Conservation (phyloP, 2,329 filamentous ascomycete species). For the Phyllosticta citribraziliensis region DNA sequence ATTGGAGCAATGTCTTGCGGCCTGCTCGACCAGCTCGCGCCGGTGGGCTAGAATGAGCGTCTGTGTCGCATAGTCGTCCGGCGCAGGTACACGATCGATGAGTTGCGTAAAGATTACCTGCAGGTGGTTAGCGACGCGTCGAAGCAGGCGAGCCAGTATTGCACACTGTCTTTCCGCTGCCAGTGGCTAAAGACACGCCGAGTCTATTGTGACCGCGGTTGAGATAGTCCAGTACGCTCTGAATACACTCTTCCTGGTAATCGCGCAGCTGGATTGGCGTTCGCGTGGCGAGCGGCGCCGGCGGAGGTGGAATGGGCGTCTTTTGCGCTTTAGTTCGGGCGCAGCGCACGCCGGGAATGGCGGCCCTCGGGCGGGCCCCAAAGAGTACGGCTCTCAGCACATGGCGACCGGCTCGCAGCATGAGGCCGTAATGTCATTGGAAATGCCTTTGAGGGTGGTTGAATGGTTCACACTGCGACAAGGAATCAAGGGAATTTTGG, state of each 20-base stretch:
- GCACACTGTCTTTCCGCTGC: constrained; percentile 74
- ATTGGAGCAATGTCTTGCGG: constrained; percentile 69
- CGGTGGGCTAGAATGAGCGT: constrained; percentile 89
- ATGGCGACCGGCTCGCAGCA: constrained; percentile 23
- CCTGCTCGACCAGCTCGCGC: constrained; percentile 88
- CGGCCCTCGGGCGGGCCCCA: background rate
- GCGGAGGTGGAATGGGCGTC: background rate
- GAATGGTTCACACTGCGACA: background rate
- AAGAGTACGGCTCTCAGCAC: constrained; percentile 18
- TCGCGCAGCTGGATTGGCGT: constrained; percentile 54
- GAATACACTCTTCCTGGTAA: constrained; percentile 89
- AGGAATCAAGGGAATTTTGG: background rate
- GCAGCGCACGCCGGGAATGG: constrained; percentile 11
- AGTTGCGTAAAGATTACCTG: constrained; percentile 94
- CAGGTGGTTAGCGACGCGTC: constrained; percentile 3
- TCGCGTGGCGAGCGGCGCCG: constrained; percentile 9
- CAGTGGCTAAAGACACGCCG: constrained; percentile 78
- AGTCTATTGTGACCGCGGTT: constrained; percentile 64
- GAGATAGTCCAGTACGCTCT: constrained; percentile 63
- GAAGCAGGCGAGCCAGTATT: no score
- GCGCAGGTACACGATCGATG: constrained; percentile 62
- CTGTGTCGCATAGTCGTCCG: constrained; percentile 51
- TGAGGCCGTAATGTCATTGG: constrained; percentile 11
- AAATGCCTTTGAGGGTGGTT: background rate
- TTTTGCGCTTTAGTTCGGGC: constrained; percentile 11